Conservation (phyloP, 257 asterid species). For the Salvia hispanica region DNA sequence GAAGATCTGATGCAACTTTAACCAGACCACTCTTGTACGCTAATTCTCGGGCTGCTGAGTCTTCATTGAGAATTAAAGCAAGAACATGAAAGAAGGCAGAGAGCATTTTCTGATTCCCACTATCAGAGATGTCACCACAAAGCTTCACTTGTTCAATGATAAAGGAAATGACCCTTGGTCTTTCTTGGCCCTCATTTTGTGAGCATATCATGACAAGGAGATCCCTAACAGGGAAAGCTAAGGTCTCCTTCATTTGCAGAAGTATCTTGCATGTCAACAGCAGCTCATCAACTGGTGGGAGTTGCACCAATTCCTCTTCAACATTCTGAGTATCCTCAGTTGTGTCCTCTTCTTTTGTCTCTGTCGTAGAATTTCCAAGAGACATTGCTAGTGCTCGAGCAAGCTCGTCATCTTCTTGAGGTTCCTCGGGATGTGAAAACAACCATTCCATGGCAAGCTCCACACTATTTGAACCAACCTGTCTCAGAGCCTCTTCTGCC, state of each 20-base stretch:
- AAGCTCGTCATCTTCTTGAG: constrained; percentile 91
- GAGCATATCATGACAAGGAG: constrained; percentile 90
- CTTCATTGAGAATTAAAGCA: constrained; percentile 89
- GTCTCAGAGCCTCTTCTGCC: constrained; percentile 95
- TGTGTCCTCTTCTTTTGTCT: constrained; percentile 60
- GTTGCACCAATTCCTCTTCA: constrained; percentile 78
- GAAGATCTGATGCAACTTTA: constrained; percentile 73
- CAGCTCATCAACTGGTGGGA: constrained; percentile 86
- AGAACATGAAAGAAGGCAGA: constrained; percentile 86
- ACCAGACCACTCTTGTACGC: constrained; percentile 77
- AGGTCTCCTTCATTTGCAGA: constrained; percentile 75
- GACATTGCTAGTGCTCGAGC: constrained; percentile 99
- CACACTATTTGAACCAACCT: constrained; percentile 93
- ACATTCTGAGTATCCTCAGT: constrained; percentile 51
- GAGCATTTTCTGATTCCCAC: constrained; percentile 60
- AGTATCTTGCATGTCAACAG: constrained; percentile 75
- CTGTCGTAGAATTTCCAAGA: constrained; percentile 81
- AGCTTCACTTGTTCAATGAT: constrained; percentile 79
- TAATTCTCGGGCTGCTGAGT: constrained; percentile 73
- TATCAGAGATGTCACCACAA: constrained; percentile 54
- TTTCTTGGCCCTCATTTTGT: constrained; percentile 83
- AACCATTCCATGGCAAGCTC: constrained; percentile 99
- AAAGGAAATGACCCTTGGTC: constrained; percentile 71
- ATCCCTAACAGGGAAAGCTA: constrained; percentile 90
- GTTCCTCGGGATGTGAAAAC: constrained; percentile 93